phyloP scores from a whole-genome alignment of 2,329 filamentous ascomycete species.

The Colletotrichum endophyticum region DNA sequence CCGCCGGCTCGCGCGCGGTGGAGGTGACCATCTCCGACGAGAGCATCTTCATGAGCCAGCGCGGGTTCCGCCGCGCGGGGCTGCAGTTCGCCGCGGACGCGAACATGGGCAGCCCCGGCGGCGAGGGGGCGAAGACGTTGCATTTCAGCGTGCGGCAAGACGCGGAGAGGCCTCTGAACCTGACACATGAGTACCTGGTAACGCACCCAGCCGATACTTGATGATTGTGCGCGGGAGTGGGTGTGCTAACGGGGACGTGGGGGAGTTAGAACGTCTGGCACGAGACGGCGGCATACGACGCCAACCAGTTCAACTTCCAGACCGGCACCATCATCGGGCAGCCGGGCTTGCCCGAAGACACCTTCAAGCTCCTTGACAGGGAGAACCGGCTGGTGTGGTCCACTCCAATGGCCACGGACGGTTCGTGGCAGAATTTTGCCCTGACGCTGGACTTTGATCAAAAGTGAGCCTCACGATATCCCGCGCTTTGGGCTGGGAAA shows the following conservation, averaged over 20 bases:
- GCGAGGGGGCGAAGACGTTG: conserved; percentile 36
- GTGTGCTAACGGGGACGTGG: not conserved
- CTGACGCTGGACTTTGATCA: conserved; percentile 21
- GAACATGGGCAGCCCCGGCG: conserved; percentile 41
- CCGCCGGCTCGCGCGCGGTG: conserved; percentile 35
- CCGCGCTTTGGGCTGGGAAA: not conserved
- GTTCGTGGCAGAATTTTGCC: conserved; percentile 25
- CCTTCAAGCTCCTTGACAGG: conserved; percentile 21
- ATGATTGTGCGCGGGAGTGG: not conserved
- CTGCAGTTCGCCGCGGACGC: conserved; percentile 46
- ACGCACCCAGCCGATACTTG: not conserved
- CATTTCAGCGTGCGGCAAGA: conserved; percentile 40
- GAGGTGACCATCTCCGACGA: conserved; percentile 49
- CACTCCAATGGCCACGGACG: conserved; percentile 12
- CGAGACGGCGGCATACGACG: conserved; percentile 39
- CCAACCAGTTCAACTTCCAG: conserved; percentile 44
- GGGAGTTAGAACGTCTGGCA: conserved; percentile 38
- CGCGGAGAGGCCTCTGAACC: conserved; percentile 33
- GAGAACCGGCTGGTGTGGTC: conserved; percentile 20
- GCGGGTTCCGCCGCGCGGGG: conserved; percentile 50
- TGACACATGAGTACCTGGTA: conserved; percentile 41
- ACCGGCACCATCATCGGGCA: conserved; percentile 33
- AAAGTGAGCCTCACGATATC: no score
- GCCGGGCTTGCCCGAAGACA: not conserved
- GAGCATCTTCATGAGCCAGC: conserved; percentile 49